Percentiles rank a stretch among this genome's conserved stretches.
phyloP scores from a whole-genome alignment of 257 asterid species.

The Lavandula angustifolia region DNA sequence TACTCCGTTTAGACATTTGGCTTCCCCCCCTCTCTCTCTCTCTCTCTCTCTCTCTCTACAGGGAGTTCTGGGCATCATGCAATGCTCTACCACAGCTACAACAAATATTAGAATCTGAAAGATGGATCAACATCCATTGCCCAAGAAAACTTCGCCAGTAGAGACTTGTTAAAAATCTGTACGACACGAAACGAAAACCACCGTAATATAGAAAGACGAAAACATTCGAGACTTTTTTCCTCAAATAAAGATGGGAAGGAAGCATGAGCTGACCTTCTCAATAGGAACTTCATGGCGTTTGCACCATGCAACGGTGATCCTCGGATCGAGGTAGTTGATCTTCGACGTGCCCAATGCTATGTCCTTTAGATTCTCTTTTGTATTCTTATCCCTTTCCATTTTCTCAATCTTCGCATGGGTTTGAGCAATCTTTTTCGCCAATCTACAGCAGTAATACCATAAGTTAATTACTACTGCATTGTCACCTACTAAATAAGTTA shows the following conservation, averaged over 20 bases:
- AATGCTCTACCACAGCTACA: slow-evolving; percentile 26
- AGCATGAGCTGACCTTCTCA: slow-evolving; percentile 66
- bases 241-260: background rate
- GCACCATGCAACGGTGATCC: slow-evolving; percentile 99
- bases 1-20: background rate
- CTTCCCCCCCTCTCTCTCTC: background rate
- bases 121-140: slow-evolving; percentile 94
- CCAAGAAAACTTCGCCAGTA: slow-evolving; percentile 89
- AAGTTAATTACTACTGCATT: slow-evolving; percentile 16
- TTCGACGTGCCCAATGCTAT: slow-evolving; percentile 96
- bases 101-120: slow-evolving; percentile 67
- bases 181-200: background rate
- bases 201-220: no score
- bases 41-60: slow-evolving; percentile 22
- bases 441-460: slow-evolving; percentile 44
- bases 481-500: slow-evolving; percentile 11
- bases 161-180: slow-evolving; percentile 96
- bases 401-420: slow-evolving; percentile 67
- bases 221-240: no score
- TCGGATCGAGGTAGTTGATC: slow-evolving; percentile 98
- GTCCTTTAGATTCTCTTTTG: slow-evolving; percentile 84
- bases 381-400: slow-evolving; percentile 76
- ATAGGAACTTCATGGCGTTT: slow-evolving; percentile 97
- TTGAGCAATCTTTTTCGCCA: slow-evolving; percentile 84
- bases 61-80: no score